Base-by-base conservation (phyloP, 441 rosid species). In the Euphorbia celastroides region DNA sequence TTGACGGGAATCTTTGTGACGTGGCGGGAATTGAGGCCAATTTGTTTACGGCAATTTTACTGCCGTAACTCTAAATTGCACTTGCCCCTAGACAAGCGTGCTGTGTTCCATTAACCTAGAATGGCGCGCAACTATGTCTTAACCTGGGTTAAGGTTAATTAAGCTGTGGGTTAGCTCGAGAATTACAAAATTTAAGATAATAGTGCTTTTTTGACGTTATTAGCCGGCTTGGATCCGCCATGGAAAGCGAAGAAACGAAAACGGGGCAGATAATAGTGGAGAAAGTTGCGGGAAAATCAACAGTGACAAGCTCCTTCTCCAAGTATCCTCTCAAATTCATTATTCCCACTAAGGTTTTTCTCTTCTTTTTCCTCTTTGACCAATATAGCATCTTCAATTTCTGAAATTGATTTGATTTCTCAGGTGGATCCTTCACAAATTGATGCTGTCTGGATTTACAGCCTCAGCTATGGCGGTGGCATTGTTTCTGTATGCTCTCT, bases 251-350 rank as follows among this genome's bases (percentile, higher is more conserved):
- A 31, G 58, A 30, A 71, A 82, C 78, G 93, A 87, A 76, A 78
- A 80, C 82, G 5, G 96, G 95, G 34, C 82, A 68, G 71, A 72
- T 92, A 65, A 81, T 60, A 32, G 92, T 95, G 73, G 92, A 88
- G 81, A 86, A 81, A 71, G 82, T 87, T 6, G 74, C 82, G 69
- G 89, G 90, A 50, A 92, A 81, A 74, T 92, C 97, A 67, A 82
- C 84, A 3, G 93, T 86, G 19, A 86, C 89, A 27, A 83, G 78
- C 64, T 84, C 84, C 80, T 89, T 89, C 83, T 90, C 93, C 20
- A 87, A 86, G 68, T 94, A 94, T 71, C 99, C 99, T 60, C 96
- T 94, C 76, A 94, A 94, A 72, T 90, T 94, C 85, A 82, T 94
- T 71, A 69, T 88, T 62, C 97, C 98, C 30, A 70, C 61, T 41